These are phyloP conservation scores for Ganoderma multipileum DNA, from an alignment of 1,284 basidiomycete species.

Conservation along the genomic window DNA sequence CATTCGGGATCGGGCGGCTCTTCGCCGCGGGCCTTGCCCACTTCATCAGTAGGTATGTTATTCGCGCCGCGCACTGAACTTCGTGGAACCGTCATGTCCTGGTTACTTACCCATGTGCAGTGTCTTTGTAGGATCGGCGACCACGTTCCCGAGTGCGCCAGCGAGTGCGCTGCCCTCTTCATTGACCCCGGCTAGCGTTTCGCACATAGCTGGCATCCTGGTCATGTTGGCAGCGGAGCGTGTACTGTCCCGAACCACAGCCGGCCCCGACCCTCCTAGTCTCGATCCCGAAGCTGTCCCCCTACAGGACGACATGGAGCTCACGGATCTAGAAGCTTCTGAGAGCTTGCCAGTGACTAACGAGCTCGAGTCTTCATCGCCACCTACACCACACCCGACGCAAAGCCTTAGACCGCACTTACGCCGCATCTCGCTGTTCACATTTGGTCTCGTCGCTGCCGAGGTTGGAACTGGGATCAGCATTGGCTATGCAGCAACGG, in stretches of 20 bases:
- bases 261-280: too few species aligned
- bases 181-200: neutral
- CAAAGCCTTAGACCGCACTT: neutral
- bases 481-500: neutral
- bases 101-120: neutral
- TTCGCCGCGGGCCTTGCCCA: neutral
- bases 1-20: neutral
- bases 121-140: neutral
- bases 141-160: neutral
- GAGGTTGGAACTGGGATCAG: neutral
- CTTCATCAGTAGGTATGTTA: neutral
- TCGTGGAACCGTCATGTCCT: neutral
- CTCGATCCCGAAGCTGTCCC: neutral
- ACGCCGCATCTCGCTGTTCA: neutral
- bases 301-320: neutral
- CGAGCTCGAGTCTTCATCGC: neutral
- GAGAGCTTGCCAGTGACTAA: neutral
- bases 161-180: neutral
- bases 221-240: neutral
- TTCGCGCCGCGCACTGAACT: neutral
- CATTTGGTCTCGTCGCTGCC: neutral
- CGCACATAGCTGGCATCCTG: neutral
- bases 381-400: neutral
- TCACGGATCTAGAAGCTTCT: neutral
- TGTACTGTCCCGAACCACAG: neutral